Evolutionary conservation across 2,329 filamentous ascomycete genomes (phyloP).

Genomic region (Ploettnerulaceae sp.): DNA sequence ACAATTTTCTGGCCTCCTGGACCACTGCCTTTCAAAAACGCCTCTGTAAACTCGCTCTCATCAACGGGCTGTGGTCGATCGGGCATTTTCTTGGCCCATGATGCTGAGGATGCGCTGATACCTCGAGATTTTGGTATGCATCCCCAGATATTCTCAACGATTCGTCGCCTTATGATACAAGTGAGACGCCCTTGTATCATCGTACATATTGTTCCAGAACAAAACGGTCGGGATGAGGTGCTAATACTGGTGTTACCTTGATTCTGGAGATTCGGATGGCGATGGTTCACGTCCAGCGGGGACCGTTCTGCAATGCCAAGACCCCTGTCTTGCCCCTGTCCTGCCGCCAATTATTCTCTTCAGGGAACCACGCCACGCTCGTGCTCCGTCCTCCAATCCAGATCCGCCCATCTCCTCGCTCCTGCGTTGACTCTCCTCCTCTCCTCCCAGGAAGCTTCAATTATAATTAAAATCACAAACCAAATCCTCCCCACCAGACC

Average conservation of each 20-base stretch:
- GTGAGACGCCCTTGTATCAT: conserved; percentile 25
- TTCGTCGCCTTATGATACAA: conserved; percentile 4
- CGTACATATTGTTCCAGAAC: conserved; percentile 23
- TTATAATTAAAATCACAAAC: neutral
- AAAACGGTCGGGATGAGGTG: no score
- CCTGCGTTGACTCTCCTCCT: neutral
- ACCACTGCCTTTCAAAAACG: conserved; percentile 84
- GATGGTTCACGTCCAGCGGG: no score
- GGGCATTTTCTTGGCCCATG: conserved; percentile 58
- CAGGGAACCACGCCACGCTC: no score
- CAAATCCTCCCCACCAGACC: neutral
- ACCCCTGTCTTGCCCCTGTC: neutral
- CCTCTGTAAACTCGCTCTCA: conserved; percentile 76
- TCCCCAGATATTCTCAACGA: conserved; percentile 12
- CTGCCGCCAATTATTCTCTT: neutral
- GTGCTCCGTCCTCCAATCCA: neutral
- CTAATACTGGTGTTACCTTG: no score
- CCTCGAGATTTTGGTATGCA: conserved; percentile 1
- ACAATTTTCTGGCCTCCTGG: conserved; percentile 96
- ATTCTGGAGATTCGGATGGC: no score
- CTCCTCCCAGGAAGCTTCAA: neutral
- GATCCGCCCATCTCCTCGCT: neutral
- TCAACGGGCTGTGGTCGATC: conserved; percentile 67
- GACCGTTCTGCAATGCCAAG: neutral
- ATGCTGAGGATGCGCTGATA: conserved; percentile 18